These are phyloP conservation scores for Crucibulum laeve DNA, from an alignment of 768 basidiomycete genomes.

Conservation along the genomic window DNA sequence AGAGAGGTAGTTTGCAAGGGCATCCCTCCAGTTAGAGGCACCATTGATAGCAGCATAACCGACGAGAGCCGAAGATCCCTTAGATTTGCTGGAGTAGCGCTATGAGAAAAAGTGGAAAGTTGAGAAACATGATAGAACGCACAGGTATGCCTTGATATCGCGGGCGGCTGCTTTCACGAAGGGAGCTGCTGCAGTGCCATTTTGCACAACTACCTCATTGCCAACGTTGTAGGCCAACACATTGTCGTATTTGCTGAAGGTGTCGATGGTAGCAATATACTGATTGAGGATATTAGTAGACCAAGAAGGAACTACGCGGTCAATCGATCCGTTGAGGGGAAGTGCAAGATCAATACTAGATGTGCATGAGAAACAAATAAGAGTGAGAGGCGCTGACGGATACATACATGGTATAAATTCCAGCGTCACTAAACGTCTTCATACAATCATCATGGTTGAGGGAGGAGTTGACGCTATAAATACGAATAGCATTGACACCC, in stretches of 20 bases:
- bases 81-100: conserved; percentile 52
- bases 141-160: conserved; percentile 84
- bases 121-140: conserved; percentile 18
- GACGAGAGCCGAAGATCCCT: conserved; percentile 61
- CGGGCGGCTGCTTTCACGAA: conserved; percentile 91
- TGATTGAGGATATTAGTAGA: conserved; percentile 73
- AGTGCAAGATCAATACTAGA: conserved; percentile 80
- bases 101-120: conserved; percentile 6
- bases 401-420: conserved; percentile 86
- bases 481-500: conserved; percentile 76
- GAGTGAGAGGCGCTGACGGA: not conserved
- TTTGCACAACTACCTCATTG: conserved; percentile 67
- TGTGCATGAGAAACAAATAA: conserved; percentile 4
- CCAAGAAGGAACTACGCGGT: conserved; percentile 73
- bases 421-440: conserved; percentile 66
- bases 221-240: conserved; percentile 88
- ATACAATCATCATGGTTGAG: conserved; percentile 88
- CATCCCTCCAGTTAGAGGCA: conserved; percentile 50
- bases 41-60: conserved; percentile 89
- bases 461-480: conserved; percentile 81
- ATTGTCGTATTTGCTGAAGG: conserved; percentile 84
- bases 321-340: conserved; percentile 82
- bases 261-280: conserved; percentile 75
- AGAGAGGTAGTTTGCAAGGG: conserved; percentile 73
- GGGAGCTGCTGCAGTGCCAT: conserved; percentile 59